A percentile compares a stretch with the other conserved stretches of the same genome.
Conservation (phyloP, 2,329 filamentous ascomycete species). For the Penicillium vulpinum region DNA sequence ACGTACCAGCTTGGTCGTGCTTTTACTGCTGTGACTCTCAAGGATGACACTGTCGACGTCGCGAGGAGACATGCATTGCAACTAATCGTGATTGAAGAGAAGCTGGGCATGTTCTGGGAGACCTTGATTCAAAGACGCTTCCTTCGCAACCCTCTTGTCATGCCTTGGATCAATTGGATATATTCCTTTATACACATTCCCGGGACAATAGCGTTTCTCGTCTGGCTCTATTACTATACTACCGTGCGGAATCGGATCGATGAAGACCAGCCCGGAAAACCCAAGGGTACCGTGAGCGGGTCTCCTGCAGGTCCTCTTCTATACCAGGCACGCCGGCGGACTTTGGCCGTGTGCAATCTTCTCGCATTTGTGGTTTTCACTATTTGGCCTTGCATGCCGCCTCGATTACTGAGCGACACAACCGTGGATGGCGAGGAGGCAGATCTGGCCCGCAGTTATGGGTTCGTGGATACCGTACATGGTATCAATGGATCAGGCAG, state of each 20-base stretch:
- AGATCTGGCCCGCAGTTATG: conserved; percentile 59
- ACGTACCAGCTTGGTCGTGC: conserved; percentile 74
- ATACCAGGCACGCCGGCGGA: conserved; percentile 57
- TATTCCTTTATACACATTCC: conserved; percentile 80
- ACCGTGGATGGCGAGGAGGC: conserved; percentile 57
- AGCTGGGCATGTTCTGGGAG: conserved; percentile 66
- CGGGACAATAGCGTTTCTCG: conserved; percentile 69
- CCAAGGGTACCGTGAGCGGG: conserved; percentile 36
- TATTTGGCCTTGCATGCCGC: conserved; percentile 62
- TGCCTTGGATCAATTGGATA: conserved; percentile 69
- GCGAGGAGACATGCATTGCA: conserved; percentile 68
- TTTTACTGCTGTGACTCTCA: conserved; percentile 67
- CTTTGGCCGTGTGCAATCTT: conserved; percentile 60
- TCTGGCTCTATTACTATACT: conserved; percentile 69
- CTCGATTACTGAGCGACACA: conserved; percentile 56
- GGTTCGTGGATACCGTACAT: conserved; percentile 62
- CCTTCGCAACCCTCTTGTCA: conserved; percentile 54
- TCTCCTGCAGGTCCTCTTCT: conserved; percentile 52
- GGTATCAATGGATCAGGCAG: conserved; percentile 61
- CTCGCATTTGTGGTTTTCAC: conserved; percentile 62
- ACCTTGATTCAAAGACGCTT: conserved; percentile 61
- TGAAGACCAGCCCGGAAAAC: conserved; percentile 42
- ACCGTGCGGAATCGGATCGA: conserved; percentile 58
- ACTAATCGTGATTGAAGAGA: conserved; percentile 66
- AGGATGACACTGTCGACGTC: conserved; percentile 66